These are phyloP conservation scores for Acer yangbiense DNA, from an alignment of 345 rosid species.

Conservation along the genomic window DNA sequence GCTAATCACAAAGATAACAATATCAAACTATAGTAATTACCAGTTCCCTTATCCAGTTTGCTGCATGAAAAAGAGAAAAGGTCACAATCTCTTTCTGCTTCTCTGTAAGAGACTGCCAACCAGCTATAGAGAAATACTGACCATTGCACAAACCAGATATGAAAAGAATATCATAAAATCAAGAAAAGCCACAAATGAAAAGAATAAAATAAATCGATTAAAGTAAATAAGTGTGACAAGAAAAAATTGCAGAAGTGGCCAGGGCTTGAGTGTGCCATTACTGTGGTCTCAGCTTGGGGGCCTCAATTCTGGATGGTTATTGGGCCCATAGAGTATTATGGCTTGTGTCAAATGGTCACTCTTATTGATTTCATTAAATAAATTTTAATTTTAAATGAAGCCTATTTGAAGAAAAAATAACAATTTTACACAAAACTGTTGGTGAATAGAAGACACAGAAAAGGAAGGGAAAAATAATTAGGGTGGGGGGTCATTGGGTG, in stretches of 20 bases:
- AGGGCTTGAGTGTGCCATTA: neutral
- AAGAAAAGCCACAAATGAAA: neutral
- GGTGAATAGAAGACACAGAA: too few species aligned
- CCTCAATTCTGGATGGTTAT: neutral
- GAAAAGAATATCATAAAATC: neutral
- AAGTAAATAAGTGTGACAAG: neutral
- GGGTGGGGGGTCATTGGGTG: too few species aligned
- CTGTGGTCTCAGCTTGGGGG: neutral
- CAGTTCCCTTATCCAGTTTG: conserved; percentile 84
- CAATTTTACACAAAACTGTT: too few species aligned
- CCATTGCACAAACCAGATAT: conserved; percentile 32
- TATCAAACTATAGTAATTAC: conserved; percentile 38
- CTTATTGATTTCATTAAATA: too few species aligned
- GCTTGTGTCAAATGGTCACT: too few species aligned
- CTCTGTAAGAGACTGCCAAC: conserved; percentile 56
- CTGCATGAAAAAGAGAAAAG: conserved; percentile 69
- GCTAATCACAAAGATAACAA: conserved; percentile 11
- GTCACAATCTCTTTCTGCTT: conserved; percentile 68
- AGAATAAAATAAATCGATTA: neutral
- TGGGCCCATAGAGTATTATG: neutral
- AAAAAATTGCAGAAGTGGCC: neutral
- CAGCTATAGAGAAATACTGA: conserved; percentile 59
- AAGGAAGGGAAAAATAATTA: too few species aligned
- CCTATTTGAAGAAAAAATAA: too few species aligned
- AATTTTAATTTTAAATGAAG: too few species aligned